These are phyloP conservation scores for Dendrobium huoshanense DNA, from an alignment of 106 monocot genomes.

Conservation along the genomic window DNA sequence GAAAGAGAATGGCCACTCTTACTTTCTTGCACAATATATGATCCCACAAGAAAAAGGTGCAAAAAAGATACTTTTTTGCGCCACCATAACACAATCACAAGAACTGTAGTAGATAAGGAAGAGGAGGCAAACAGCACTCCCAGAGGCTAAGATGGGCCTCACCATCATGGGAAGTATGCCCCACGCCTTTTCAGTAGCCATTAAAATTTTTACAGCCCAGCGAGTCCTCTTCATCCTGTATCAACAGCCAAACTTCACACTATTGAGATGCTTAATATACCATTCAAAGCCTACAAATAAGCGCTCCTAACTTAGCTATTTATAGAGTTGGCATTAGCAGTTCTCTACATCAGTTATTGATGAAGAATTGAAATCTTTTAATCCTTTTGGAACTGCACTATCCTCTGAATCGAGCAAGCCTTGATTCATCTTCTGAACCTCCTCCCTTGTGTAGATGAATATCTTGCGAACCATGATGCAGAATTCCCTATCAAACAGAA, in stretches of 20 bases:
- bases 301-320: neutral
- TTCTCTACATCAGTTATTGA: neutral
- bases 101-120: neutral
- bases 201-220: no score
- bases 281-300: neutral
- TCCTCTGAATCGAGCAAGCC: conserved; percentile 1
- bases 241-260: neutral
- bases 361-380: neutral
- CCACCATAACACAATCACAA: neutral
- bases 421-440: conserved; percentile 12
- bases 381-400: conserved; percentile 1
- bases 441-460: conserved; percentile 9
- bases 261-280: neutral
- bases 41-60: neutral
- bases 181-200: neutral
- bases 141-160: neutral
- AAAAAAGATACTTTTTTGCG: neutral
- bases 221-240: neutral
- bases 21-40: neutral
- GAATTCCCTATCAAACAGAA: conserved; percentile 4
- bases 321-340: neutral
- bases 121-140: neutral
- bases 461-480: conserved; percentile 18
- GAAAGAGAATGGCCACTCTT: neutral
- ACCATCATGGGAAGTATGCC: neutral